These are phyloP conservation scores for Pseudocercospora eumusae DNA, from an alignment of 2,329 filamentous ascomycete species.

Conservation along the genomic window DNA sequence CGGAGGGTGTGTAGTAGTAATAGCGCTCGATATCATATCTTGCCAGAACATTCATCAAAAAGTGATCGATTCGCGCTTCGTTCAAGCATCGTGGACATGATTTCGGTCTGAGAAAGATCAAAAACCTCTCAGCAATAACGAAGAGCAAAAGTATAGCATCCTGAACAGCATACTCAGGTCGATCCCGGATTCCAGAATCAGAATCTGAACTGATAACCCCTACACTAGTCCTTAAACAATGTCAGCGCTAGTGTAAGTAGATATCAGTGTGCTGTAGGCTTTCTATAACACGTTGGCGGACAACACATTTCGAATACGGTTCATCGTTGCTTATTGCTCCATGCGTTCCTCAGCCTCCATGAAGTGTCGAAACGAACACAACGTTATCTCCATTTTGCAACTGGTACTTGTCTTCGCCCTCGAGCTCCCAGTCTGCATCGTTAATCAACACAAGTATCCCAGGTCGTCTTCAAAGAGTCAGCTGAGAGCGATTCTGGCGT, in stretches of 20 bases:
- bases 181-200: constrained; percentile 4
- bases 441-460: constrained; percentile 97
- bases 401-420: constrained; percentile 89
- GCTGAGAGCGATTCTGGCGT: background rate
- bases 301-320: background rate
- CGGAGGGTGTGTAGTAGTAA: background rate
- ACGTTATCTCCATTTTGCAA: constrained; percentile 81
- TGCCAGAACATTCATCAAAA: background rate
- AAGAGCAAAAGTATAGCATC: too few relatives aligned
- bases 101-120: background rate
- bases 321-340: background rate
- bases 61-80: background rate
- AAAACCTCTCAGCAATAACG: too few relatives aligned
- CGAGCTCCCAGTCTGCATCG: constrained; percentile 96
- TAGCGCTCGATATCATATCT: background rate
- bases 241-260: too few relatives aligned
- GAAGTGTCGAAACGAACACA: constrained; percentile 92
- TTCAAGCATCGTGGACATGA: background rate
- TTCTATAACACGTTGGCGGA: background rate
- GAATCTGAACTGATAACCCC: constrained; percentile 3
- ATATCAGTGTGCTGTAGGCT: background rate
- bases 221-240: too few relatives aligned
- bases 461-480: constrained; percentile 66
- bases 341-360: constrained; percentile 68
- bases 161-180: background rate